phyloP scores from a whole-genome alignment of 176 grass and related monocot species.

The Otatea glauca region DNA sequence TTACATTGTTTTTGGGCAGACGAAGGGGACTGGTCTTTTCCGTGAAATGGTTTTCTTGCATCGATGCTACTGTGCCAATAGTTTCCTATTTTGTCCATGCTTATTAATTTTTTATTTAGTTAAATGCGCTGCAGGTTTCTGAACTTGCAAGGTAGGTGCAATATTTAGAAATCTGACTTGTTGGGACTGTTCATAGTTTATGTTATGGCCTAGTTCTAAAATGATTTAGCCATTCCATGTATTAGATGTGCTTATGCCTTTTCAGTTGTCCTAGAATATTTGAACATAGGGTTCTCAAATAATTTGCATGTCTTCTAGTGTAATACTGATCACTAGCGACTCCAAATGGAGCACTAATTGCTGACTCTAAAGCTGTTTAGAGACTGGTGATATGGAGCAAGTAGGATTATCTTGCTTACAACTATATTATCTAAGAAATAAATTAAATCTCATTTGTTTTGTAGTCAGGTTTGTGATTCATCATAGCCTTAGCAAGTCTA shows the following conservation, averaged over 20 bases:
- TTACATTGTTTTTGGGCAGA: neutral
- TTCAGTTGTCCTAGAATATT: constrained; percentile 17
- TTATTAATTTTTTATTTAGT: neutral
- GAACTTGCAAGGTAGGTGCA: neutral
- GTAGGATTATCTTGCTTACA: constrained; percentile 5
- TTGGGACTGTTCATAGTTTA: neutral
- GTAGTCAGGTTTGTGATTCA: constrained; percentile 95
- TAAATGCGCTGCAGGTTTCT: neutral
- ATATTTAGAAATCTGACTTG: constrained; percentile 15
- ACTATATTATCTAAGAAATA: constrained; percentile 18
- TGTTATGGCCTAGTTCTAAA: constrained; percentile 14
- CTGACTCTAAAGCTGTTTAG: neutral
- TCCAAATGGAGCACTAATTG: neutral
- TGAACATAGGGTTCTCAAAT: constrained; percentile 26
- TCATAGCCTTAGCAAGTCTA: constrained; percentile 97
- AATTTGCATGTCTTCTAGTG: constrained; percentile 15
- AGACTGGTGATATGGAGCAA: constrained; percentile 34
- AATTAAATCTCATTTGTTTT: constrained; percentile 37
- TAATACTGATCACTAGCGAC: neutral
- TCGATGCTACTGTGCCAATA: neutral
- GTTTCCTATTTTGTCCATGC: neutral
- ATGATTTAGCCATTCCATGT: constrained; percentile 18
- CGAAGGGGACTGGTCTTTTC: neutral
- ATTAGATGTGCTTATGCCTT: neutral
- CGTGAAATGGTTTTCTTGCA: neutral